Percentiles rank a stretch among this genome's conserved stretches.
Evolutionary conservation across 345 rosid genomes (phyloP).

Genomic region (Mallotus nudiflorus): DNA sequence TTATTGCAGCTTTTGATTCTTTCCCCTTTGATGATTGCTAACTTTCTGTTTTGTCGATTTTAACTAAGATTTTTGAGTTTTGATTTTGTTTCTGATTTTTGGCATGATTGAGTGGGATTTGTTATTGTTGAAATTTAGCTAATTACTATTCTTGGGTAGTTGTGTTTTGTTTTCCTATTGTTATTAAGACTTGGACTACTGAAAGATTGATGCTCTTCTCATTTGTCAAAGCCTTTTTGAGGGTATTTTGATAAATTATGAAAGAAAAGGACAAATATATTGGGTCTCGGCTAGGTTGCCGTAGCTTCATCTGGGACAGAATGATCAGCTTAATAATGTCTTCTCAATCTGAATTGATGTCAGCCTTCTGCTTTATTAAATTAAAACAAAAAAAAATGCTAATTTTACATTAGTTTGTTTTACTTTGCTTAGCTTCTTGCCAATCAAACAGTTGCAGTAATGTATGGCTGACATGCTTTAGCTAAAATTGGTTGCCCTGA

Average conservation of each 20-base stretch:
- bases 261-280: neutral
- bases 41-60: constrained; percentile 5
- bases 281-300: neutral
- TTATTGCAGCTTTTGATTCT: neutral
- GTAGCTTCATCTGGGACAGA: neutral
- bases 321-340: neutral
- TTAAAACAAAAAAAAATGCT: neutral
- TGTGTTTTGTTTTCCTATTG: constrained; percentile 1
- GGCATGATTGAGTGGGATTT: constrained; percentile 1
- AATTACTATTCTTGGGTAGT: neutral
- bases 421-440: neutral
- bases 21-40: constrained; percentile 3
- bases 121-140: neutral
- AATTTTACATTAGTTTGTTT: neutral
- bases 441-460: constrained; percentile 8
- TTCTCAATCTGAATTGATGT: neutral
- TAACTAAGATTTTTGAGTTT: neutral
- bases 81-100: constrained; percentile 1
- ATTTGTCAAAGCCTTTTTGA: constrained; percentile 2
- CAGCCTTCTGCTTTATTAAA: neutral
- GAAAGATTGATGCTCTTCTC: neutral
- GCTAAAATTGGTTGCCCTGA: neutral
- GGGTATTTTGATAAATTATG: neutral
- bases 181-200: neutral
- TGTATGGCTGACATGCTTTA: neutral